A percentile compares a stretch with the other conserved stretches of the same genome.
Evolutionary conservation across 371 early-diverging fungal species (phyloP).

Genomic region (Coemansia sp.): DNA sequence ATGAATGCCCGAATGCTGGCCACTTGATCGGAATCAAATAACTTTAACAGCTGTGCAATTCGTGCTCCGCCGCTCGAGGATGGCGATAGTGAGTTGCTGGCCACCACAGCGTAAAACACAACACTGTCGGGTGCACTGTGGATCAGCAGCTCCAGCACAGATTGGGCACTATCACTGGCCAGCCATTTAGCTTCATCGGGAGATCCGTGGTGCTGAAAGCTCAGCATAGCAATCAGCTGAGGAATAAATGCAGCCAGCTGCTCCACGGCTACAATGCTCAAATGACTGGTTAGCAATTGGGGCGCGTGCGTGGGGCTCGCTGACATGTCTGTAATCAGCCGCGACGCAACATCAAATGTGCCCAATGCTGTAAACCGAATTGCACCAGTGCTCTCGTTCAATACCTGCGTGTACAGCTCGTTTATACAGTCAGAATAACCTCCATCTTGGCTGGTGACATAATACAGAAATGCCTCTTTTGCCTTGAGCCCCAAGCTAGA

Average conservation of each 20-base stretch:
- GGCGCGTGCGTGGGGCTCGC: constrained; percentile 9
- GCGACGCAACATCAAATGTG: constrained; percentile 31
- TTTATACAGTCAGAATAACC: background rate
- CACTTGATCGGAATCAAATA: constrained; percentile 9
- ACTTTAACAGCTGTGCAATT: constrained; percentile 7
- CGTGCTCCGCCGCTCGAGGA: constrained; percentile 1
- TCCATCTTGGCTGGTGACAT: background rate
- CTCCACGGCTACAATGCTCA: constrained; percentile 13
- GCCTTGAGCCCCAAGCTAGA: constrained; percentile 6
- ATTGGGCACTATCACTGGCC: constrained; percentile 8
- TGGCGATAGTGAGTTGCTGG: constrained; percentile 17
- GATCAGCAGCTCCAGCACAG: constrained; percentile 15
- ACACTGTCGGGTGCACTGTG: constrained; percentile 24
- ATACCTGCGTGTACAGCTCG: constrained; percentile 18
- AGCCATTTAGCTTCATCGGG: background rate
- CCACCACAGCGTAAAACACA: constrained; percentile 30
- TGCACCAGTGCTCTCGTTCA: constrained; percentile 15
- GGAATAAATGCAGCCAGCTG: constrained; percentile 36
- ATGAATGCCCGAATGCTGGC: constrained; percentile 27
- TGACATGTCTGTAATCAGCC: constrained; percentile 24
- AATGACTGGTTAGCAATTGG: background rate
- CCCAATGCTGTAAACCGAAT: constrained; percentile 27
- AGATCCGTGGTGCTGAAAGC: constrained; percentile 1
- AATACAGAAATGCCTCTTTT: constrained; percentile 30
- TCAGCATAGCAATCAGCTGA: constrained; percentile 38